These are phyloP conservation scores for Saussurea involucrata DNA, from an alignment of 129 eudicot species.

Conservation along the genomic window DNA sequence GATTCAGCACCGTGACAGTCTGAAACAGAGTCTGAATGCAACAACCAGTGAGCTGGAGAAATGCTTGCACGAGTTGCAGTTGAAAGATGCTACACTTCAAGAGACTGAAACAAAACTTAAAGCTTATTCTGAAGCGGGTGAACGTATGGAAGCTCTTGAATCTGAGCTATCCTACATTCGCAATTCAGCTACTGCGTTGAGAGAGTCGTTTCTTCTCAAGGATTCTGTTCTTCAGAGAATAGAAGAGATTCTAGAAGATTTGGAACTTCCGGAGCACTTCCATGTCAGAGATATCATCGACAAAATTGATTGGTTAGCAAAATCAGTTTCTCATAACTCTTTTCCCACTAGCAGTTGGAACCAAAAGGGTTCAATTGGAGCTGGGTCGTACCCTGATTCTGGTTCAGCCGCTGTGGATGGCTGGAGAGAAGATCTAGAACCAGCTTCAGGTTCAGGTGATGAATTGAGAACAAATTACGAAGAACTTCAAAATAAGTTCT, in stretches of 20 bases:
- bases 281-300: slow-evolving; percentile 76
- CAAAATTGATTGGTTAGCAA: slow-evolving; percentile 89
- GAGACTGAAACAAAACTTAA: slow-evolving; percentile 75
- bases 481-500: slow-evolving; percentile 80
- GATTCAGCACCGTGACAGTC: slow-evolving; percentile 86
- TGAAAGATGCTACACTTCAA: slow-evolving; percentile 65
- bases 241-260: slow-evolving; percentile 87
- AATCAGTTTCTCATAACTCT: slow-evolving; percentile 61
- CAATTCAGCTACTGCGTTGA: slow-evolving; percentile 91
- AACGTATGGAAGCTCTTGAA: slow-evolving; percentile 97
- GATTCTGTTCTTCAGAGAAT: slow-evolving; percentile 91
- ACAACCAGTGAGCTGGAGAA: slow-evolving; percentile 70
- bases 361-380: slow-evolving; percentile 48
- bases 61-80: slow-evolving; percentile 68
- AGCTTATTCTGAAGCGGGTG: slow-evolving; percentile 91
- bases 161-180: slow-evolving; percentile 98
- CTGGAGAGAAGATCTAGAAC: slow-evolving; percentile 58
- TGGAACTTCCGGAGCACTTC: slow-evolving; percentile 85
- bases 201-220: slow-evolving; percentile 90
- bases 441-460: slow-evolving; percentile 39
- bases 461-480: slow-evolving; percentile 67
- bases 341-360: slow-evolving; percentile 52
- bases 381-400: slow-evolving; percentile 60
- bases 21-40: slow-evolving; percentile 75
- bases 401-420: slow-evolving; percentile 44